Base-by-base conservation (phyloP, 2,329 filamentous ascomycete species). In the Mariannaea sp. region DNA sequence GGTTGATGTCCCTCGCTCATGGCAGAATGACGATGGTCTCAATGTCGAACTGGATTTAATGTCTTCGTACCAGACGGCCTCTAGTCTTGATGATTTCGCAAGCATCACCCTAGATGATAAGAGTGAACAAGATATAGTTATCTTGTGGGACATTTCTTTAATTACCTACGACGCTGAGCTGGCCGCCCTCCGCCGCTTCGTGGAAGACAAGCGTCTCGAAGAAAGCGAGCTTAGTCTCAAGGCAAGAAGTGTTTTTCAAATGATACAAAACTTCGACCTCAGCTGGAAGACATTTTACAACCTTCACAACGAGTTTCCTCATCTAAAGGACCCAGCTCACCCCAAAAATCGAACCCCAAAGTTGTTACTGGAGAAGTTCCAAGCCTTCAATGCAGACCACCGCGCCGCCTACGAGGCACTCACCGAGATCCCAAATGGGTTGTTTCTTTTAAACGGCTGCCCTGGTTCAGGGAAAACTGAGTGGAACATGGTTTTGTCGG, bases 31-130 rank as follows among this genome's bases (percentile, higher is more conserved):
- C 0, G 56, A 67, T 1, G 69, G 68, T 0, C 43, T 48, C 0
- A 55, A 65, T 2, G 10, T 66, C 2, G 62, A 71, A 8, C 16
- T 70, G 66, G 43, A 89, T 76, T 69, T 88, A 77, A 73, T 88
- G 85, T 49, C 81, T 71, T 77, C 85, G 79, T 72, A 88, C 83
- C 75, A 86, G 79, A 68, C 85, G 80, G 67, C 82, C 78, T 13
- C 81, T 77, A 0, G 53, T 4, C 58, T 69, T 0, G 54, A 61
- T 1, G 59, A 68, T 6, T 44, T 64, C 5, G 5, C 29, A 2
- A 53, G 30, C 5, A 45, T 69, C 1, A 39, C n/a, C 1, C 6
- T 70, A 1, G 56, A 59, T 6, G 27, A 62, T 1, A 3, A 42
- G 0, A 60, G 54, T 1, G 35, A 39, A 1, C 66, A 68, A 12